Evolutionary conservation across 2,329 filamentous ascomycete species (phyloP).

Genomic region (Nectriaceae sp.): DNA sequence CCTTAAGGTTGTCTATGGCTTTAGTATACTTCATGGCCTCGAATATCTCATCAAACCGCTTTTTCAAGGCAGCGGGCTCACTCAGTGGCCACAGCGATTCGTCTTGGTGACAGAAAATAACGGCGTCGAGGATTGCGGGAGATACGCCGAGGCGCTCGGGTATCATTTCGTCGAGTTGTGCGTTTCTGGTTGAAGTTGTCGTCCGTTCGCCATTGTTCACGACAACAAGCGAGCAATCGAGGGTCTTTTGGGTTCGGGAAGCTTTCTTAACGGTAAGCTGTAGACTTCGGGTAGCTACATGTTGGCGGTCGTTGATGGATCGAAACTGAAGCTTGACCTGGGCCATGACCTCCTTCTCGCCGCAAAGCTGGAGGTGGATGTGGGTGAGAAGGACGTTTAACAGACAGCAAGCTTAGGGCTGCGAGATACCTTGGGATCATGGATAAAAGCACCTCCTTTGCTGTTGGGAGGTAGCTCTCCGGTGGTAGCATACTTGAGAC

Average conservation of each 20-base stretch:
- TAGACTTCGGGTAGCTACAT: constrained; percentile 81
- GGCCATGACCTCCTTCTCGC: constrained; percentile 85
- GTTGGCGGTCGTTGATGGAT: constrained; percentile 73
- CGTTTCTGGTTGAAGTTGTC: constrained; percentile 76
- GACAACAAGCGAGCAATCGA: constrained; percentile 78
- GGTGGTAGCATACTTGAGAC: constrained; percentile 95
- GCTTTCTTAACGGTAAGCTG: constrained; percentile 87
- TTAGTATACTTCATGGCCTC: constrained; percentile 97
- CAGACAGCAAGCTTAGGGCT: no score
- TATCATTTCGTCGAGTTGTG: constrained; percentile 81
- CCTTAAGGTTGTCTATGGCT: constrained; percentile 92
- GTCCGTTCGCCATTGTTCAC: constrained; percentile 78
- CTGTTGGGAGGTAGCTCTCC: constrained; percentile 92
- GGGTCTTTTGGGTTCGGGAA: constrained; percentile 73
- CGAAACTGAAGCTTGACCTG: constrained; percentile 90
- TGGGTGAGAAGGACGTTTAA: constrained; percentile 8
- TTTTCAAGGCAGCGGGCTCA: constrained; percentile 82
- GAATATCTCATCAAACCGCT: constrained; percentile 96
- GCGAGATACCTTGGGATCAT: constrained; percentile 78
- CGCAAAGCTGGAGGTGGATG: constrained; percentile 63
- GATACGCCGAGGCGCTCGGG: constrained; percentile 88
- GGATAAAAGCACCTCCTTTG: constrained; percentile 88
- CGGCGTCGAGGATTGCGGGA: constrained; percentile 84
- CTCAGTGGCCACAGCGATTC: constrained; percentile 97
- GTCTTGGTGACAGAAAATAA: constrained; percentile 99